Conservation (phyloP, 2,329 filamentous ascomycete species). For the Epichloe baconii region DNA sequence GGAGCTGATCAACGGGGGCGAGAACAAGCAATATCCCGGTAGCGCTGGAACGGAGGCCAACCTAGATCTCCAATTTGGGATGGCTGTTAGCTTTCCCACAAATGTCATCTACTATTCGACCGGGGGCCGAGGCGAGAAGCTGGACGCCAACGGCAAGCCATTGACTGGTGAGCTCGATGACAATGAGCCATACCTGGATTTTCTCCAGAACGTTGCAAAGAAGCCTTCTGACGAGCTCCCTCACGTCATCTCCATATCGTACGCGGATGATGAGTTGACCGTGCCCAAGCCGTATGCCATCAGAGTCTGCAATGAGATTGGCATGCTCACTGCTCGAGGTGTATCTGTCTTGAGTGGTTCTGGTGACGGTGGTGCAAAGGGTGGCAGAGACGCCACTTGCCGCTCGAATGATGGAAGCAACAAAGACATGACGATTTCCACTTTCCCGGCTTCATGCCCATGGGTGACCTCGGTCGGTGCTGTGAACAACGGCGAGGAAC, state of each 20-base stretch:
- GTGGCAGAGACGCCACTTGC: conserved; percentile 36
- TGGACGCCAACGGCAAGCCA: conserved; percentile 25
- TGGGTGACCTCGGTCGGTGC: conserved; percentile 56
- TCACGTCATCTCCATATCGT: conserved; percentile 44
- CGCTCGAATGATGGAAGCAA: conserved; percentile 44
- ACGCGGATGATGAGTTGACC: conserved; percentile 44
- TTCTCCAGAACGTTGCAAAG: conserved; percentile 35
- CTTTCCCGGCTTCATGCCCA: conserved; percentile 54
- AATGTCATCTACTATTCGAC: conserved; percentile 31
- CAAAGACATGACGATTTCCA: conserved; percentile 41
- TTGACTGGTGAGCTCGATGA: conserved; percentile 17
- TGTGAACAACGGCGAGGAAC: conserved; percentile 26
- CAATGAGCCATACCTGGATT: conserved; percentile 46
- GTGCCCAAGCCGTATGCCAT: conserved; percentile 38
- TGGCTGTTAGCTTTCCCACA: conserved; percentile 31
- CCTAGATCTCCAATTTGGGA: conserved; percentile 35
- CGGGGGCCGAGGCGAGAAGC: conserved; percentile 29
- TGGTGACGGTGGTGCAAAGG: conserved; percentile 36
- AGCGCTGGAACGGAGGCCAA: conserved; percentile 31
- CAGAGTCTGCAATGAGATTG: conserved; percentile 39
- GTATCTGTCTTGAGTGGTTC: conserved; percentile 36
- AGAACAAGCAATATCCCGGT: conserved; percentile 27
- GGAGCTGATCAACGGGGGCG: conserved; percentile 28
- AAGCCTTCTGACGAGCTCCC: conserved; percentile 33
- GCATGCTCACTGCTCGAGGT: conserved; percentile 38